A percentile compares a stretch with the other conserved stretches of the same genome.
Conservation (phyloP, 2,329 filamentous ascomycete species). For the Paecilomyces dactylethromorphus region DNA sequence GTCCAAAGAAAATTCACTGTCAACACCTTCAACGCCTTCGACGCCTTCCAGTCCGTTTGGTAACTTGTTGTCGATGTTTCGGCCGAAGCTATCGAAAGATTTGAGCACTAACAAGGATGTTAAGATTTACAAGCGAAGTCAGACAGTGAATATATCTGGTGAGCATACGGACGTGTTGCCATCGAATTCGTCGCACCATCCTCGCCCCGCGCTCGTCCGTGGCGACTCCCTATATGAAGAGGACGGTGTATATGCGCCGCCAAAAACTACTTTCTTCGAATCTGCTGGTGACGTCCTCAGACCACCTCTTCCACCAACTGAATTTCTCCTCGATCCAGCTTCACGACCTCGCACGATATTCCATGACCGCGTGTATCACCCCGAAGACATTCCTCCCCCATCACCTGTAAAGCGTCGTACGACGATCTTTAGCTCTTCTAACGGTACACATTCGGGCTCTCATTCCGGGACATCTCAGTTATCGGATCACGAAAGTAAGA, state of each 20-base stretch:
- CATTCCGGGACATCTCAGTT: slow-evolving; percentile 8
- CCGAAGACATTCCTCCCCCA: slow-evolving; percentile 81
- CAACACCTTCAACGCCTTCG: slow-evolving; percentile 27
- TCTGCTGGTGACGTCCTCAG: slow-evolving; percentile 88
- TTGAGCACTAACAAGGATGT: slow-evolving; percentile 38
- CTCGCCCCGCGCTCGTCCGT: slow-evolving; percentile 30
- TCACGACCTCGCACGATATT: slow-evolving; percentile 85
- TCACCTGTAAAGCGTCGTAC: slow-evolving; percentile 44
- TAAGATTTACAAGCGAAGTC: slow-evolving; percentile 69
- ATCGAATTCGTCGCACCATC: slow-evolving; percentile 2
- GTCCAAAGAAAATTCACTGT: slow-evolving; percentile 9
- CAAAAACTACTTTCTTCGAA: slow-evolving; percentile 89
- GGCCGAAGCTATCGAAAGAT: slow-evolving; percentile 49
- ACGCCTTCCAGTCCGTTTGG: slow-evolving; percentile 43
- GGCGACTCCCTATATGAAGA: slow-evolving; percentile 47
- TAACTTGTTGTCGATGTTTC: slow-evolving; percentile 69
- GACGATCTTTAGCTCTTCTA: slow-evolving; percentile 24
- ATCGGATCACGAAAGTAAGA: slow-evolving; percentile 5
- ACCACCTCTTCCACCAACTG: slow-evolving; percentile 72
- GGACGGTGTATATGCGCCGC: slow-evolving; percentile 60
- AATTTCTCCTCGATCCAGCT: slow-evolving; percentile 78
- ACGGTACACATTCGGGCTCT: slow-evolving; percentile 12
- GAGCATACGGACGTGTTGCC: slow-evolving; percentile 9
- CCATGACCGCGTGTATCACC: slow-evolving; percentile 92
- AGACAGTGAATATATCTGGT: slow-evolving; percentile 52